Evolutionary conservation across 306 rosid genomes (phyloP).

Genomic region (Hippophae tibetana): DNA sequence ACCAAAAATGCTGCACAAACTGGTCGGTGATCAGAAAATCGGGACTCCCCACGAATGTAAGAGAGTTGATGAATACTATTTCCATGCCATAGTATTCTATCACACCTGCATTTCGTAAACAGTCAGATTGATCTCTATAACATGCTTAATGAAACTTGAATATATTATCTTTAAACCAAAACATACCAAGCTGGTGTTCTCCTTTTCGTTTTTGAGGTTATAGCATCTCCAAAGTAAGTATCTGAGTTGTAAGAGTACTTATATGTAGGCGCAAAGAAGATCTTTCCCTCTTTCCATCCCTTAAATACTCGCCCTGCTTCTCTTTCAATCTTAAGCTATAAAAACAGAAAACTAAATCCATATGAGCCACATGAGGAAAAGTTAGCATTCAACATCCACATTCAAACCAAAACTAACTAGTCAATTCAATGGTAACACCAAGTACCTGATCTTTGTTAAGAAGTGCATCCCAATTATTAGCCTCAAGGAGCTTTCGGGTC

Average conservation of each 20-base stretch:
- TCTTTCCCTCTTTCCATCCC: constrained; percentile 90
- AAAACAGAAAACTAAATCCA: not conserved
- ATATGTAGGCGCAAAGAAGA: constrained; percentile 88
- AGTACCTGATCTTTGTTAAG: constrained; percentile 84
- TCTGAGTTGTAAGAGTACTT: constrained; percentile 85
- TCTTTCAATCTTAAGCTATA: constrained; percentile 78
- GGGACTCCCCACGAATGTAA: constrained; percentile 58
- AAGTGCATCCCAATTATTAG: constrained; percentile 67
- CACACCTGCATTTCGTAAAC: constrained; percentile 57
- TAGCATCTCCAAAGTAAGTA: constrained; percentile 54
- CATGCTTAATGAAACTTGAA: not conserved
- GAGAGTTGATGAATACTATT: constrained; percentile 56
- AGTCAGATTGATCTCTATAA: constrained; percentile 11
- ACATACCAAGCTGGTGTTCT: constrained; percentile 98
- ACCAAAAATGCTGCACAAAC: constrained; percentile 69
- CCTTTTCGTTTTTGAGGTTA: constrained; percentile 66
- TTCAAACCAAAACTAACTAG: not conserved
- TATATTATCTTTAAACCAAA: not conserved
- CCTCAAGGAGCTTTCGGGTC: constrained; percentile 55
- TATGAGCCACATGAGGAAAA: not conserved
- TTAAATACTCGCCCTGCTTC: constrained; percentile 83
- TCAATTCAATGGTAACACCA: constrained; percentile 3
- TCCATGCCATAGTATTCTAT: constrained; percentile 89
- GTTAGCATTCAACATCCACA: not conserved
- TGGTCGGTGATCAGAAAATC: constrained; percentile 85